These are phyloP conservation scores for Globisporangium apiculatum DNA, from an alignment of 352 stramenopile genomes.

Conservation along the genomic window DNA sequence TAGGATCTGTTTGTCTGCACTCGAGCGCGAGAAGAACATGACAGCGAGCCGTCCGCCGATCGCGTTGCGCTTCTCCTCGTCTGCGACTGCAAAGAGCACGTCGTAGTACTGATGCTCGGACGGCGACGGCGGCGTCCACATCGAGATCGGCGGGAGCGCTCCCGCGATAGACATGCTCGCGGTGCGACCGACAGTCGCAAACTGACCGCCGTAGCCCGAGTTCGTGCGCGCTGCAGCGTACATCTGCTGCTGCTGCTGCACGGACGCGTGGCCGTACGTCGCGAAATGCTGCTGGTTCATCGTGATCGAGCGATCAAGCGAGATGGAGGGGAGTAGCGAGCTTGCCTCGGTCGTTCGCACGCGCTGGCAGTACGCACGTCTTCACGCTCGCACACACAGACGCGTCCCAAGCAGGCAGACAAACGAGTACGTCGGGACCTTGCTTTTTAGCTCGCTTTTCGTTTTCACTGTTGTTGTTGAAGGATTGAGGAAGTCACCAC, in stretches of 20 bases:
- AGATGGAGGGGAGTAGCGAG: background rate
- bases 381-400: too few species aligned
- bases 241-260: slow-evolving; percentile 36
- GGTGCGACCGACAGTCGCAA: slow-evolving; percentile 26
- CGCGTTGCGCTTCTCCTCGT: slow-evolving; percentile 69
- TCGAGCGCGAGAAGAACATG: slow-evolving; percentile 90
- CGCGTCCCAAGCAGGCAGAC: too few species aligned
- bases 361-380: too few species aligned
- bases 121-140: slow-evolving; percentile 50
- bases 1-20: slow-evolving; percentile 79
- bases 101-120: slow-evolving; percentile 88
- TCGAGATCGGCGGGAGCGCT: slow-evolving; percentile 20
- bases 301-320: background rate
- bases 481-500: too few species aligned
- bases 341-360: too few species aligned
- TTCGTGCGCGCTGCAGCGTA: slow-evolving; percentile 24
- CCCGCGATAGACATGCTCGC: slow-evolving; percentile 11
- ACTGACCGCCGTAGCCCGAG: slow-evolving; percentile 24
- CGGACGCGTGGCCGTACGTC: slow-evolving; percentile 26
- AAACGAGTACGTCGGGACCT: too few species aligned
- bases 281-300: slow-evolving; percentile 59
- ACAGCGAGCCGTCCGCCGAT: slow-evolving; percentile 89
- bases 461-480: too few species aligned
- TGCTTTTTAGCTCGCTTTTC: too few species aligned
- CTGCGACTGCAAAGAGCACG: slow-evolving; percentile 86